These are phyloP conservation scores for Schizosaccharomyces versatilis DNA, from an alignment of 1,139 yeast genomes.

Conservation along the genomic window DNA sequence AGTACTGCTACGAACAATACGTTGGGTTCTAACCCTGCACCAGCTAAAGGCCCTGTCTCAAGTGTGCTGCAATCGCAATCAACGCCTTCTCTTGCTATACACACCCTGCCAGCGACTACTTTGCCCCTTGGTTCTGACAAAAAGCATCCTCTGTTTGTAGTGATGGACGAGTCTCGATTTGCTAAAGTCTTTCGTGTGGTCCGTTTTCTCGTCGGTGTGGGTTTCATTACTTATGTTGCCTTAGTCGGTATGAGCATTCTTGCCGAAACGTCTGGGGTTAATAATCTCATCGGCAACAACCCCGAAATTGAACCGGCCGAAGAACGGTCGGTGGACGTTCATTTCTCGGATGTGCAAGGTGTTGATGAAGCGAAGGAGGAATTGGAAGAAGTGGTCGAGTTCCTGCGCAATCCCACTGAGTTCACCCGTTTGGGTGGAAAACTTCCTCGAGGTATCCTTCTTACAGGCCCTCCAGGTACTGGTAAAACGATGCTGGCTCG, in stretches of 20 bases:
- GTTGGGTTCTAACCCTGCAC: no score
- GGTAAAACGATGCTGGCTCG: constrained; percentile 94
- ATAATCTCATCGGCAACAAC: constrained; percentile 39
- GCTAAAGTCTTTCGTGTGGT: constrained; percentile 66
- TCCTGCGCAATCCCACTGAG: constrained; percentile 82
- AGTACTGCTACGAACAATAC: no score
- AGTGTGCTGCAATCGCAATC: no score
- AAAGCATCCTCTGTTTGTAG: constrained; percentile 66
- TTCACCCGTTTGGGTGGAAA: constrained; percentile 94
- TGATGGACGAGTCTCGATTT: constrained; percentile 62
- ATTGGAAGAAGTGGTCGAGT: constrained; percentile 87
- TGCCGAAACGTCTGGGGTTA: constrained; percentile 63
- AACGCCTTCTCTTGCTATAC: constrained; percentile 4
- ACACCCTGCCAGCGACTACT: not conserved
- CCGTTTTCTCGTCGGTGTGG: constrained; percentile 71
- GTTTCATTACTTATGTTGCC: constrained; percentile 42
- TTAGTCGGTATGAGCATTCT: constrained; percentile 36
- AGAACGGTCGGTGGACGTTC: constrained; percentile 53
- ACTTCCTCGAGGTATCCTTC: constrained; percentile 83
- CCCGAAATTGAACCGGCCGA: not conserved
- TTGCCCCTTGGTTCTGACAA: constrained; percentile 24
- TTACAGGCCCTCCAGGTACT: constrained; percentile 98
- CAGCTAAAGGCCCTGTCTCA: no score
- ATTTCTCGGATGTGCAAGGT: constrained; percentile 84
- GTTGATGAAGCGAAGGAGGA: constrained; percentile 97